A percentile compares a stretch with the other conserved stretches of the same genome.
Conservation (phyloP, 1,284 basidiomycete genomes). For the Rhodotorula sp. region DNA sequence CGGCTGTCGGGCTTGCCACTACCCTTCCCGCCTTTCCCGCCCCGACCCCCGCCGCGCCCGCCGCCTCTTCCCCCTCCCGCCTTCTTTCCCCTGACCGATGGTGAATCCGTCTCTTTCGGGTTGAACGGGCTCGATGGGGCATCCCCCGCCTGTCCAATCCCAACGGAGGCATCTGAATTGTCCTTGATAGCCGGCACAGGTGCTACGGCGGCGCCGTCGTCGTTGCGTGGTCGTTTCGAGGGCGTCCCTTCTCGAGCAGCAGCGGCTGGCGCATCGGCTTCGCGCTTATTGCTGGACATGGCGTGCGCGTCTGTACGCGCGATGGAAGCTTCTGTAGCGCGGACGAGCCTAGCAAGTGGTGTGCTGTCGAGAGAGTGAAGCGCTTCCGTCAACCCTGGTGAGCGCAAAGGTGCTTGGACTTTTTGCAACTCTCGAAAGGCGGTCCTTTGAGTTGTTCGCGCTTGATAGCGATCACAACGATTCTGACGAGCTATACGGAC, state of each 20-base stretch:
- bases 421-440: too few species aligned
- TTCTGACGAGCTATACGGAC: too few species aligned
- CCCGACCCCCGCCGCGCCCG: conserved; percentile 7
- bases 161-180: background rate
- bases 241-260: conserved; percentile 16
- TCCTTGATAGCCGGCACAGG: background rate
- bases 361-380: too few species aligned
- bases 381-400: too few species aligned
- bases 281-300: conserved; percentile 18
- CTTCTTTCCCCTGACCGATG: conserved; percentile 16
- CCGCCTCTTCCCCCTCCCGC: conserved; percentile 5
- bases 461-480: background rate
- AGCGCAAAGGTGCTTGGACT: too few species aligned
- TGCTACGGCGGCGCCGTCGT: background rate
- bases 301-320: too few species aligned
- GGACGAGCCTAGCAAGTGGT: too few species aligned
- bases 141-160: background rate
- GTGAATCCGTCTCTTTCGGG: conserved; percentile 29
- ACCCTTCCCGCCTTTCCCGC: conserved; percentile 10
- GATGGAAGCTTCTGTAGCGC: too few species aligned
- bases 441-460: too few species aligned
- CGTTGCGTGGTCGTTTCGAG: conserved; percentile 28
- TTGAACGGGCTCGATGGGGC: conserved; percentile 24
- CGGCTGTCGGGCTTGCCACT: conserved; percentile 20
- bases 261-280: conserved; percentile 4